A percentile compares a stretch with the other conserved stretches of the same genome.
Conservation (phyloP, 139 green algal species). For the Chlamydomonas sphaeroides region DNA sequence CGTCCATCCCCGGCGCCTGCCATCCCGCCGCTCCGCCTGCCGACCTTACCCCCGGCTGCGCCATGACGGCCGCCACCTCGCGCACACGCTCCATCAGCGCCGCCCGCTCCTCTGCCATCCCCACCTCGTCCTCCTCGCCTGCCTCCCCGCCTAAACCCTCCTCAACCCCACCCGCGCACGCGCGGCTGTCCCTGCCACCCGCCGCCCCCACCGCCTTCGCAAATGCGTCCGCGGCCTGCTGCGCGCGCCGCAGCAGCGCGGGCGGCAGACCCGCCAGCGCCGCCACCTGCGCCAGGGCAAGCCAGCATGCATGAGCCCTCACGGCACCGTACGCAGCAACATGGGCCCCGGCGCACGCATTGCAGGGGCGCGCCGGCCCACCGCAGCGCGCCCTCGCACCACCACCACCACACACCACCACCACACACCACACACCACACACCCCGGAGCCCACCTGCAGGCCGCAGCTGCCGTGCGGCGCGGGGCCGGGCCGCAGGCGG, state of each 20-base stretch:
- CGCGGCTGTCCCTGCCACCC: background rate
- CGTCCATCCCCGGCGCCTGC: constrained; percentile 17
- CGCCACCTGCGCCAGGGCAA: constrained; percentile 15
- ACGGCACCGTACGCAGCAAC: no score
- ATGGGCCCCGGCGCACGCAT: background rate
- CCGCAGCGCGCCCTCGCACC: background rate
- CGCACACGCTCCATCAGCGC: constrained; percentile 4
- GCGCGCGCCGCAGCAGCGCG: constrained; percentile 40
- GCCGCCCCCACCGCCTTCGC: background rate
- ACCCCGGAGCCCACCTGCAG: constrained; percentile 35
- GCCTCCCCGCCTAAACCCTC: no score
- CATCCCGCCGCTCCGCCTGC: background rate
- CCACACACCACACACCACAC: no score
- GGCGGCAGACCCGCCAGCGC: constrained; percentile 49
- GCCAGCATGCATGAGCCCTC: background rate
- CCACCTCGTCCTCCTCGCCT: no score
- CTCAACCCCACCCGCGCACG: background rate
- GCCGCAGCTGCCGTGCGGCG: constrained; percentile 60
- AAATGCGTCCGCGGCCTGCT: constrained; percentile 42
- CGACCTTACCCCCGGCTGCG: background rate
- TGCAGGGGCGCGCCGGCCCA: background rate
- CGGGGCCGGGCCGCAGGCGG: constrained; percentile 42
- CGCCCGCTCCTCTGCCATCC: background rate
- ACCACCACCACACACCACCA: no score
- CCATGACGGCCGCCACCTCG: background rate